Percentiles rank a stretch among this genome's conserved stretches.
Evolutionary conservation across 2,329 filamentous ascomycete species (phyloP).

Genomic region (Pseudogymnoascus verrucosus): DNA sequence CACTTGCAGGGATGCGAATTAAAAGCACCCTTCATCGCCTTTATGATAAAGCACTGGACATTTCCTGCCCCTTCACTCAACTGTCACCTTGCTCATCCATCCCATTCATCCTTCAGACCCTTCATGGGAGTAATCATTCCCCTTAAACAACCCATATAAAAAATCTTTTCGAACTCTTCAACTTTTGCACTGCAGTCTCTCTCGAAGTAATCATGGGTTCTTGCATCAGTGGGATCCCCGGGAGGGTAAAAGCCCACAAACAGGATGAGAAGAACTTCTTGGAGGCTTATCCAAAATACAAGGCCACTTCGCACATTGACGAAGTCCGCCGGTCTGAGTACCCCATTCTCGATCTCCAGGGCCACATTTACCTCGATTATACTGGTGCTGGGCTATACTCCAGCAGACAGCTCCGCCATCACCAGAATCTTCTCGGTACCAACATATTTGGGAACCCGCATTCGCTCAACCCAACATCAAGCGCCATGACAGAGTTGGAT

Average conservation of each 20-base stretch:
- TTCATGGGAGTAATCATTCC: neutral
- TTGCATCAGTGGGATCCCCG: neutral
- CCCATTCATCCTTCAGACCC: neutral
- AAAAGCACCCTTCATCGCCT: neutral
- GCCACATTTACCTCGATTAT: conserved; percentile 36
- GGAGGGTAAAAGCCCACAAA: neutral
- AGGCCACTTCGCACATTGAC: conserved; percentile 27
- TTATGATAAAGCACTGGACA: neutral
- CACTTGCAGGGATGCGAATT: neutral
- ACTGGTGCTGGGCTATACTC: conserved; percentile 33
- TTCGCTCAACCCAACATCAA: conserved; percentile 32
- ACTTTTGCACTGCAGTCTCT: neutral
- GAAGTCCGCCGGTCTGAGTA: conserved; percentile 29
- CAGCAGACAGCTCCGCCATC: conserved; percentile 27
- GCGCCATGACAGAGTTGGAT: conserved; percentile 28
- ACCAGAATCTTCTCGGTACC: conserved; percentile 25
- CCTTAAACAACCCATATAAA: neutral
- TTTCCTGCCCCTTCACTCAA: neutral
- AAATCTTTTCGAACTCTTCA: neutral
- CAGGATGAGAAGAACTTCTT: neutral
- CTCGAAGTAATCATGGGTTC: neutral
- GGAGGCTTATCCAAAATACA: conserved; percentile 29
- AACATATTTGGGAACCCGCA: conserved; percentile 34
- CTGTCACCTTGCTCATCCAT: neutral
- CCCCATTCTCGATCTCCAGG: conserved; percentile 30